A percentile compares a stretch with the other conserved stretches of the same genome.
Evolutionary conservation across 2,329 filamentous ascomycete species (phyloP).

Genomic region (Cryoendolithus antarcticus): DNA sequence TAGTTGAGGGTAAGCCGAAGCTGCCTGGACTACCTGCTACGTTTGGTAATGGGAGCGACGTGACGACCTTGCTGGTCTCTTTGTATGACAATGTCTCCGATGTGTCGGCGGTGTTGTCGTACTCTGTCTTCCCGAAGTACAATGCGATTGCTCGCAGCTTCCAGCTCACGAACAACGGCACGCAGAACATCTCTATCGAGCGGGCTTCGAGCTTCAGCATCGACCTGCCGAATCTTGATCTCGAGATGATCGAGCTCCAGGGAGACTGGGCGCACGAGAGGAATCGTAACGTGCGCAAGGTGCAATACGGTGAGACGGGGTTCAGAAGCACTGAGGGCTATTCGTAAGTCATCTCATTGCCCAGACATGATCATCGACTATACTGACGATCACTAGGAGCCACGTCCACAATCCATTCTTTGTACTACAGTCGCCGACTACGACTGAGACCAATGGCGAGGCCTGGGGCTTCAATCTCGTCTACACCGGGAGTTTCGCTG

Average conservation of each 20-base stretch:
- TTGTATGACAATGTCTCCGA: constrained; percentile 48
- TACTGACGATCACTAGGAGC: too few species aligned
- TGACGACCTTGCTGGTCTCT: constrained; percentile 46
- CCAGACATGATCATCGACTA: too few species aligned
- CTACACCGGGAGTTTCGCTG: constrained; percentile 51
- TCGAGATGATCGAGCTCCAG: constrained; percentile 49
- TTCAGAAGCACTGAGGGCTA: constrained; percentile 52
- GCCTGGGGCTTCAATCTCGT: constrained; percentile 54
- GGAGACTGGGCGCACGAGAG: constrained; percentile 53
- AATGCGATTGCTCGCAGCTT: constrained; percentile 52
- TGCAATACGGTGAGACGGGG: constrained; percentile 24
- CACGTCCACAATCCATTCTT: constrained; percentile 51
- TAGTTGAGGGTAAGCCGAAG: constrained; percentile 43
- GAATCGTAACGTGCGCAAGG: constrained; percentile 40
- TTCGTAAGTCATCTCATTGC: constrained; percentile 27
- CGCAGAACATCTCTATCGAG: constrained; percentile 40
- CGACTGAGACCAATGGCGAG: constrained; percentile 49
- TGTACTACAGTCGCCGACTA: constrained; percentile 41
- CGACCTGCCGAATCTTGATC: constrained; percentile 47
- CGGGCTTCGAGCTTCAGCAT: constrained; percentile 49
- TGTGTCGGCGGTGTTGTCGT: constrained; percentile 46
- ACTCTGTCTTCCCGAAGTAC: constrained; percentile 51
- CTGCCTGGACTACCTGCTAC: constrained; percentile 47
- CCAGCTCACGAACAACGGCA: constrained; percentile 47
- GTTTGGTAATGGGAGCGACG: constrained; percentile 43